Evolutionary conservation across 2,329 filamentous ascomycete genomes (phyloP).

Genomic region (Colletotrichum sansevieriae): DNA sequence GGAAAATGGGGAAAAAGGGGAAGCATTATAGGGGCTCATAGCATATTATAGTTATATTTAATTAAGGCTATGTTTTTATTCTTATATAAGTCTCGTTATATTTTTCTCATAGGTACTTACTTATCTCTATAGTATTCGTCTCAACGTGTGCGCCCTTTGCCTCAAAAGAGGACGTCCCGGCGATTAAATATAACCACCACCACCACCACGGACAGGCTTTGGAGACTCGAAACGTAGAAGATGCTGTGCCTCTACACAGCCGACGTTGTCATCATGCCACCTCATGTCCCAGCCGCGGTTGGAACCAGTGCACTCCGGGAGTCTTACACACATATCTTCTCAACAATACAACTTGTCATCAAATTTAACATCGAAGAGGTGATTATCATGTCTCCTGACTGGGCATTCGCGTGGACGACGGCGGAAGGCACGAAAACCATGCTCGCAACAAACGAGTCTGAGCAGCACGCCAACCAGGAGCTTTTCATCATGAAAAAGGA

Average conservation of each 20-base stretch:
- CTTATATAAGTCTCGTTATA: no score
- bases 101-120: no score
- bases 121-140: no score
- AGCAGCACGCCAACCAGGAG: conserved; percentile 44
- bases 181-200: no score
- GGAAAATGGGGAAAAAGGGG: no score
- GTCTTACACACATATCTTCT: conserved; percentile 43
- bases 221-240: conserved; percentile 41
- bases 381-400: conserved; percentile 42
- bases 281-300: conserved; percentile 42
- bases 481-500: conserved; percentile 44
- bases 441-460: conserved; percentile 40
- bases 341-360: conserved; percentile 41
- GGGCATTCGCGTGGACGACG: conserved; percentile 44
- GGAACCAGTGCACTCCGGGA: conserved; percentile 40
- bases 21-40: no score
- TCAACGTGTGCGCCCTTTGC: no score
- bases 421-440: conserved; percentile 44
- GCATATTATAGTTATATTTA: no score
- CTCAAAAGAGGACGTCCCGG: no score
- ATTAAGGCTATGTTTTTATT: no score
- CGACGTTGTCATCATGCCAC: conserved; percentile 46
- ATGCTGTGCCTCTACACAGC: conserved; percentile 43
- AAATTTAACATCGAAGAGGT: conserved; percentile 41
- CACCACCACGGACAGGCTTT: conserved; percentile 43